Conservation (phyloP, 2,329 filamentous ascomycete species). For the Graphiopsis chlorocephala region DNA sequence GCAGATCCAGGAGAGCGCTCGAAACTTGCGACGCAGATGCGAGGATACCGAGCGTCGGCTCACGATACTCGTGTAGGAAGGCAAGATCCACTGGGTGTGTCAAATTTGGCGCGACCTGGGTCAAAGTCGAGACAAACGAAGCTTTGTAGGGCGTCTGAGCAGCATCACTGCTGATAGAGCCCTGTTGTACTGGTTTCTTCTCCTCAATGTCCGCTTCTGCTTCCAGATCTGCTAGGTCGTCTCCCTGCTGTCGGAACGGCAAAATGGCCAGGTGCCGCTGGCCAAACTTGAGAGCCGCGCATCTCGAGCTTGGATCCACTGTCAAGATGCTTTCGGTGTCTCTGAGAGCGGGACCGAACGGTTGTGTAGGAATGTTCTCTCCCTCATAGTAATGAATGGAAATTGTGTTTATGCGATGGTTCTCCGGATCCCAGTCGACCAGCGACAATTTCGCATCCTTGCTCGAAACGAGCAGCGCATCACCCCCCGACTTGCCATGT, state of each 20-base stretch:
- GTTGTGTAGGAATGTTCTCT: conserved; percentile 62
- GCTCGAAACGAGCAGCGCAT: conserved; percentile 78
- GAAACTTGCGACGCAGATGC: conserved; percentile 73
- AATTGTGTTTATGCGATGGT: conserved; percentile 75
- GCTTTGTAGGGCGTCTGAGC: conserved; percentile 70
- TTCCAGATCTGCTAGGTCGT: conserved; percentile 73
- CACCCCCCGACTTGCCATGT: conserved; percentile 73
- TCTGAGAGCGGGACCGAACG: conserved; percentile 74
- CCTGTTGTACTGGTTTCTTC: conserved; percentile 26
- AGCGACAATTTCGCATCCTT: conserved; percentile 91
- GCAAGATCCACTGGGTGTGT: conserved; percentile 87
- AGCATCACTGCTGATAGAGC: conserved; percentile 35
- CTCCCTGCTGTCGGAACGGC: conserved; percentile 81
- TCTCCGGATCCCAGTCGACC: conserved; percentile 87
- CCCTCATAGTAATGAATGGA: conserved; percentile 99
- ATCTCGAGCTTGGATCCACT: conserved; percentile 87
- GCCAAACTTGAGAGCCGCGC: conserved; percentile 91
- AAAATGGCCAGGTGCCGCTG: conserved; percentile 85
- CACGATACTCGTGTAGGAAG: conserved; percentile 94
- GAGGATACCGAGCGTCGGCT: conserved; percentile 93
- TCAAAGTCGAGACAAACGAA: conserved; percentile 90
- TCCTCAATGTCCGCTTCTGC: conserved; percentile 77
- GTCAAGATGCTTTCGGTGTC: conserved; percentile 78
- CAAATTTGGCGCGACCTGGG: conserved; percentile 80
- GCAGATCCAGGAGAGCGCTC: conserved; percentile 67